These are phyloP conservation scores for Claviceps africana DNA, from an alignment of 2,329 filamentous ascomycete genomes.

Conservation along the genomic window DNA sequence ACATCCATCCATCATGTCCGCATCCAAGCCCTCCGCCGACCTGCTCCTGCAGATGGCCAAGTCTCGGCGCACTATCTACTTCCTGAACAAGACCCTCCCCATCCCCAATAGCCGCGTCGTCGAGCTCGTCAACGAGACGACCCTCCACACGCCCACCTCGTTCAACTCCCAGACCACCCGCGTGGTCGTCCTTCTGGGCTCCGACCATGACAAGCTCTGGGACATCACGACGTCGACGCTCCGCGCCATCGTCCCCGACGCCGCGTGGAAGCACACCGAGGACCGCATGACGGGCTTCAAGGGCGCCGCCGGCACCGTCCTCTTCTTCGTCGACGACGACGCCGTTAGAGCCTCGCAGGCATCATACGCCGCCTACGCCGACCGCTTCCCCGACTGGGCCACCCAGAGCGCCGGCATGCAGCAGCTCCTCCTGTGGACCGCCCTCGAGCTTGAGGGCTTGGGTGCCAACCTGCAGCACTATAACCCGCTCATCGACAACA, in stretches of 20 bases:
- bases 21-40: slow-evolving; percentile 28
- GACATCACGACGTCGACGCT: slow-evolving; percentile 46
- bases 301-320: slow-evolving; percentile 62
- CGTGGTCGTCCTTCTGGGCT: slow-evolving; percentile 62
- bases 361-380: slow-evolving; percentile 59
- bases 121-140: slow-evolving; percentile 48
- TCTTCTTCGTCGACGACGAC: slow-evolving; percentile 74
- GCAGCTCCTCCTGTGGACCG: slow-evolving; percentile 69
- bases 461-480: slow-evolving; percentile 90
- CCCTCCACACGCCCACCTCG: slow-evolving; percentile 58
- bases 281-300: slow-evolving; percentile 42
- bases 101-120: slow-evolving; percentile 39
- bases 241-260: slow-evolving; percentile 45
- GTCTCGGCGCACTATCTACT: slow-evolving; percentile 56
- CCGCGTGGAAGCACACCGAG: slow-evolving; percentile 41
- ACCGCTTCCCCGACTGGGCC: slow-evolving; percentile 67
- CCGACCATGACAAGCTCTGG: slow-evolving; percentile 83
- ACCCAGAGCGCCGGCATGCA: slow-evolving; percentile 64
- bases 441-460: slow-evolving; percentile 69
- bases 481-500: slow-evolving; percentile 65
- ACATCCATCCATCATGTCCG: slow-evolving; percentile 20
- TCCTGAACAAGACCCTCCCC: slow-evolving; percentile 48
- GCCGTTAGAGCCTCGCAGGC: slow-evolving; percentile 52
- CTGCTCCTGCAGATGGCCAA: slow-evolving; percentile 50
- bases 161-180: slow-evolving; percentile 87